Conservation (phyloP, 2,329 filamentous ascomycete species). For the Balansia obtecta region DNA sequence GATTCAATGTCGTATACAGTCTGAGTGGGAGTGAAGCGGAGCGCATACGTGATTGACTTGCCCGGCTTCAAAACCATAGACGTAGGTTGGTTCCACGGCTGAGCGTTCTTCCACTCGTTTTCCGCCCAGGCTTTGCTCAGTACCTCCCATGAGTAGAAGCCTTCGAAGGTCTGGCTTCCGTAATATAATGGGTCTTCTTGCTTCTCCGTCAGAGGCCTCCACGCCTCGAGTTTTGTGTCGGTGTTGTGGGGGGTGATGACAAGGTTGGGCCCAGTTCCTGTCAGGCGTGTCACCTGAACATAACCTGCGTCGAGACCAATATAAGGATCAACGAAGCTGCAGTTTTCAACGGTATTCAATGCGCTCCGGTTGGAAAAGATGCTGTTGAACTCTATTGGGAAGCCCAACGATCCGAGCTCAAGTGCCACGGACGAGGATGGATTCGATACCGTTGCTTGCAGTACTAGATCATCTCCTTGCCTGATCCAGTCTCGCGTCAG, state of each 20-base stretch:
- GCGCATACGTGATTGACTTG: conserved; percentile 32
- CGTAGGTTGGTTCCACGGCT: conserved; percentile 43
- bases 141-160: conserved; percentile 48
- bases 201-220: conserved; percentile 37
- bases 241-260: conserved; percentile 38
- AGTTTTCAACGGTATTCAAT: conserved; percentile 34
- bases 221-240: conserved; percentile 37
- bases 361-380: conserved; percentile 42
- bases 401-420: conserved; percentile 44
- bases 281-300: conserved; percentile 38
- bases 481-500: conserved; percentile 41
- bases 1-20: conserved; percentile 35
- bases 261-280: conserved; percentile 38
- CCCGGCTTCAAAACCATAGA: conserved; percentile 32
- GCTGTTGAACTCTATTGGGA: conserved; percentile 50
- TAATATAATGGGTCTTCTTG: conserved; percentile 28
- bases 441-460: conserved; percentile 16
- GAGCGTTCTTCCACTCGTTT: conserved; percentile 36
- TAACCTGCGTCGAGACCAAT: conserved; percentile 48
- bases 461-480: conserved; percentile 32
- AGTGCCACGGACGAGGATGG: conserved; percentile 32
- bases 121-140: conserved; percentile 41
- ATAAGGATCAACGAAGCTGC: conserved; percentile 45
- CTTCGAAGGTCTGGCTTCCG: conserved; percentile 43
- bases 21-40: conserved; percentile 36